phyloP scores from a whole-genome alignment of 129 eudicot genomes.

The Glebionis coronaria region DNA sequence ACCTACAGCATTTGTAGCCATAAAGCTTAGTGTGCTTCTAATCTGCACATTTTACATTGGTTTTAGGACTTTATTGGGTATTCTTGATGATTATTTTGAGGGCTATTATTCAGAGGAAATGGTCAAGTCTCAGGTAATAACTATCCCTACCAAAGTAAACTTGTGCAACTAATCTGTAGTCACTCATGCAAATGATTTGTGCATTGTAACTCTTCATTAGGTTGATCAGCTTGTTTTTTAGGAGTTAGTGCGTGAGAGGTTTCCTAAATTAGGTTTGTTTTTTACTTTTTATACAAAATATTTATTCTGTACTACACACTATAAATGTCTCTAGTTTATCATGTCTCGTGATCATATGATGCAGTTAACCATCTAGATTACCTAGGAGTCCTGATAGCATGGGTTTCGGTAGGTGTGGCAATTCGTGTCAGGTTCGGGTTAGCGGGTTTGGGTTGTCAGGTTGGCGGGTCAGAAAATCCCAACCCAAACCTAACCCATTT shows the following conservation, averaged over 20 bases:
- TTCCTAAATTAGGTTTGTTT: conserved; percentile 84
- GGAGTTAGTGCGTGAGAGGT: conserved; percentile 91
- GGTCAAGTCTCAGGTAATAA: conserved; percentile 86
- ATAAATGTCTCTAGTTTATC: conserved; percentile 8
- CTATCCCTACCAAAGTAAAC: background rate
- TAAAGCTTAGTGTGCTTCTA: conserved; percentile 1
- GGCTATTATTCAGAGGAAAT: conserved; percentile 97
- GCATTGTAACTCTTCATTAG: conserved; percentile 29
- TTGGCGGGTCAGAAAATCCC: no score
- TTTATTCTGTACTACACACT: background rate
- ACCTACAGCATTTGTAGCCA: background rate
- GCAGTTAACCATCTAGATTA: conserved; percentile 96
- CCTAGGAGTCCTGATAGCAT: conserved; percentile 88
- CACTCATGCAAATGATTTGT: conserved; percentile 3
- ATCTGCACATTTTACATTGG: conserved; percentile 11
- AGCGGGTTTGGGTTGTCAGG: no score
- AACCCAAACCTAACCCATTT: no score
- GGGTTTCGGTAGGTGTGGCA: no score
- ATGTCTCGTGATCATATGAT: conserved; percentile 9
- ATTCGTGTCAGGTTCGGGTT: no score
- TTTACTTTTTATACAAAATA: background rate
- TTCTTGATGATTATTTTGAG: conserved; percentile 96
- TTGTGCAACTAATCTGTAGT: background rate
- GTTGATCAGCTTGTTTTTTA: conserved; percentile 97
- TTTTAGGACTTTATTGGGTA: conserved; percentile 86